Base-by-base conservation (phyloP, 768 basidiomycete genomes). In the Auriscalpium microsporum region DNA sequence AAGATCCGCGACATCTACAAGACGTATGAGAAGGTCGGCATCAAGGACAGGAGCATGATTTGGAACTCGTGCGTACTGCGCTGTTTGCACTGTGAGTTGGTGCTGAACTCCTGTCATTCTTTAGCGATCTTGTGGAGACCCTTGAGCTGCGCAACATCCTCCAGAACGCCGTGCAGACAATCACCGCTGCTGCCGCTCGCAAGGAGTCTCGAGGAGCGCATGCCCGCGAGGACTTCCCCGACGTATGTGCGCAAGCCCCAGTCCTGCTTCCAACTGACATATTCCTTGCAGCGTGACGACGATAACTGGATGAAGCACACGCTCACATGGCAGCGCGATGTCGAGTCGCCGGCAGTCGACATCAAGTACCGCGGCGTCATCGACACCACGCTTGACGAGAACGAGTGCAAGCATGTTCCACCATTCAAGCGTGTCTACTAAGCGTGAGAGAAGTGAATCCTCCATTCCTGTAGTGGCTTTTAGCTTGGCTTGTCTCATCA, bases 191-290 rank as follows among this genome's bases (percentile, higher is more conserved):
- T 17, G 89, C 90, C 52, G 93, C 93, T 53, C 88, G 95, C 64
- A 91, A 94, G 75, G 96, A 98, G 69, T 95, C 93, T 47, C 91
- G 96, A 69, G 96, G 96, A 69, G 96, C 96, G 40, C 96, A 99
- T 67, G 96, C 96, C 49, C 92, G 96, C 64, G 96, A 98, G 72
- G 96, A 99, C 70, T 97, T 72, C 78, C 85, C 93, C n/a, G 94
- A 99, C 23, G 90, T 90, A 28, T 28, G 28, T 28, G 28, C 28
- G 28, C 28, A 28, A 5, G 28, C 28, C 28, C 28, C 56, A 50
- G 79, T 72, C 5, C 11, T 49, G 34, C 37, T 10, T 57, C 10
- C 21, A 38, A 21, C 50, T 45, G 40, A n/a, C 28, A 28, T 28
- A n/a, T 34, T 57, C 38, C 14, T 23, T 37, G 46, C 50, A 90